phyloP scores from a whole-genome alignment of 768 basidiomycete species.

The Leccinum longicurvipes region DNA sequence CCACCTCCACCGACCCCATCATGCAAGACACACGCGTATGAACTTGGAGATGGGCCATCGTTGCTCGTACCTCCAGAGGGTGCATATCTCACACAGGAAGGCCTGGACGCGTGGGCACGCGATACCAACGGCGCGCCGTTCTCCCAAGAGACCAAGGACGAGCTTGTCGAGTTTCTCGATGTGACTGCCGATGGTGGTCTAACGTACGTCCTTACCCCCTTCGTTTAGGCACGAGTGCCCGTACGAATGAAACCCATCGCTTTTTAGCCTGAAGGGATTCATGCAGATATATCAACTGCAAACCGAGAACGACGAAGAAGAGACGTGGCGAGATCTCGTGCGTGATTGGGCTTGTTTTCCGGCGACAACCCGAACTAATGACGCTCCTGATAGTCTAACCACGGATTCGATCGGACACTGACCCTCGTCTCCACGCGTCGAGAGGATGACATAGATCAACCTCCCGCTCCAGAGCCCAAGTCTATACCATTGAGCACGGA shows the following conservation, averaged over 20 bases:
- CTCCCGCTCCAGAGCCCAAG: constrained; percentile 7
- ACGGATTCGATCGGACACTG: constrained; percentile 72
- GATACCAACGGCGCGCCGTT: constrained; percentile 86
- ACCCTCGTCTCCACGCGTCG: constrained; percentile 54
- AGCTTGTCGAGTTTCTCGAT: constrained; percentile 73
- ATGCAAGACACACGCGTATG: constrained; percentile 13
- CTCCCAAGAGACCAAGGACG: constrained; percentile 71
- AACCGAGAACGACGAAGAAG: constrained; percentile 78
- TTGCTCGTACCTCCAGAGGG: constrained; percentile 47
- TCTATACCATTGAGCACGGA: constrained; percentile 13
- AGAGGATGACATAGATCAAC: constrained; percentile 41
- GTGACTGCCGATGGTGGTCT: constrained; percentile 66
- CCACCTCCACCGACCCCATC: constrained; percentile 18
- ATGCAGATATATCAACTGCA: constrained; percentile 83
- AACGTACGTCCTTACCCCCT: constrained; percentile 49
- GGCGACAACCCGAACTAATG: constrained; percentile 4
- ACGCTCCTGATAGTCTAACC: constrained; percentile 49
- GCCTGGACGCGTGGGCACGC: constrained; percentile 69
- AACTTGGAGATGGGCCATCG: constrained; percentile 10
- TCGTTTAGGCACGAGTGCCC: neutral
- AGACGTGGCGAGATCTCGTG: constrained; percentile 82
- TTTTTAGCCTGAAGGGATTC: constrained; percentile 68
- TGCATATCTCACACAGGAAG: constrained; percentile 57
- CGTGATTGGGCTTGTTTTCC: constrained; percentile 22
- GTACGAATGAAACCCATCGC: neutral